Base-by-base conservation (phyloP, 1,284 basidiomycete species). In the Rhodotorula sp. region DNA sequence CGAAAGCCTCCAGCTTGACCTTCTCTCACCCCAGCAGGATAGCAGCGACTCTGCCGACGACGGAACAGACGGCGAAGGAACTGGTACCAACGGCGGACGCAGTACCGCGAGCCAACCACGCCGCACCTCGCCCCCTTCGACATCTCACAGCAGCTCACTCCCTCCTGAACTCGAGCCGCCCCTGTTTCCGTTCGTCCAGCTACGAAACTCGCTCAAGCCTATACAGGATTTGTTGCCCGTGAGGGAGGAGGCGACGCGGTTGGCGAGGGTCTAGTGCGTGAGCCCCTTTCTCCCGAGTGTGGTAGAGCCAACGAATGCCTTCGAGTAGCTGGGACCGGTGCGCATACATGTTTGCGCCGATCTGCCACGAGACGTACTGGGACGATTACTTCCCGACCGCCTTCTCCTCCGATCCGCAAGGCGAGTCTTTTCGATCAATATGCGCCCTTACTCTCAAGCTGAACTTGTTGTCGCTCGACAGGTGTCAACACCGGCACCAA, bases 301-400 rank as follows among this genome's bases (percentile, higher is more conserved):
- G 11, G 4, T 29, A 7, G 49, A 9, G n/a, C 27, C 13, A 11
- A n/a, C n/a, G 24, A n/a, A n/a, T 22, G 24, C 48, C n/a, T 51
- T 9, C 9, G 11, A 27, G 24, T n/a, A 54, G 60, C 56, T 49
- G 39, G 46, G 49, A 47, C 53, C 19, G 59, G 34, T 66, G 56
- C n/a, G 11, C 36, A 1, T 57, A 32, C 55, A 44, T 67, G 27
- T 53, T 56, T 7, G 58, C 57, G 39, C 60, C 52, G 55, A 59
- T 67, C 22, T 30, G 34, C n/a, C 49, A 55, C 2, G n/a, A 46
- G 2, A 55, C 62, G 27, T 69, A 70, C 44, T 68, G 47, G 39
- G 62, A 72, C 7, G 68, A 72, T 20, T 68, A 74, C 46, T 39
- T 74, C 22, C 29, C 55, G 24, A 51, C 36, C 30, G 70, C 70